Conservation (phyloP, 495 filamentous ascomycete genomes). For the Staphylotrichum tortipilum region DNA sequence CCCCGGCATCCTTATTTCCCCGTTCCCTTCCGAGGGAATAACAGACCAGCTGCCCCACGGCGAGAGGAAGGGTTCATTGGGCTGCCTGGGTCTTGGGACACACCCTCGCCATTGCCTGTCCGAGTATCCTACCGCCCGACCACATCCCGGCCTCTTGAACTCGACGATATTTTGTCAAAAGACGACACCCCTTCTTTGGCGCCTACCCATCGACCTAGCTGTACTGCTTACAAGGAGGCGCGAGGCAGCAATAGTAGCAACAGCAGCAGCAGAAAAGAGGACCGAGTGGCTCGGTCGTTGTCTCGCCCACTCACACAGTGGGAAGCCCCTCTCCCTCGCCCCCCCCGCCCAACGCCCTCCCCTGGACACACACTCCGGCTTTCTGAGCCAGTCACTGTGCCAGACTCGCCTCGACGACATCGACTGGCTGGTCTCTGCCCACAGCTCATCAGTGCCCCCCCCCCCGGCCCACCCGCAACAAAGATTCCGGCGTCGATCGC, state of each 20-base stretch:
- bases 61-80: not conserved
- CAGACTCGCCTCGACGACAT: conserved; percentile 25
- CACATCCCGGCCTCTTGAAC: not conserved
- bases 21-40: not conserved
- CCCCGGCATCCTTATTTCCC: not conserved
- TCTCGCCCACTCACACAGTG: conserved; percentile 24
- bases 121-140: not conserved
- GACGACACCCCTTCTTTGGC: too few species aligned
- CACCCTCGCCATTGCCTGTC: not conserved
- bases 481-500: conserved; percentile 25
- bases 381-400: conserved; percentile 34
- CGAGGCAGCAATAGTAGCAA: conserved; percentile 11
- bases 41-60: not conserved
- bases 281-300: conserved; percentile 16
- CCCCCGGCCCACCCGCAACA: conserved; percentile 22
- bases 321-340: too few species aligned
- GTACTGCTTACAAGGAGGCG: conserved; percentile 5
- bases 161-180: conserved; percentile 6
- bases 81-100: not conserved
- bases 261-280: conserved; percentile 13
- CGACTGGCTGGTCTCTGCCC: conserved; percentile 34
- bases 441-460: conserved; percentile 32
- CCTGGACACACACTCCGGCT: conserved; percentile 17
- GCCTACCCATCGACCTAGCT: too few species aligned
- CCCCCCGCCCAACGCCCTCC: too few species aligned